phyloP scores from a whole-genome alignment of 2,329 filamentous ascomycete genomes.

The Purpureocillium lavendulum region DNA sequence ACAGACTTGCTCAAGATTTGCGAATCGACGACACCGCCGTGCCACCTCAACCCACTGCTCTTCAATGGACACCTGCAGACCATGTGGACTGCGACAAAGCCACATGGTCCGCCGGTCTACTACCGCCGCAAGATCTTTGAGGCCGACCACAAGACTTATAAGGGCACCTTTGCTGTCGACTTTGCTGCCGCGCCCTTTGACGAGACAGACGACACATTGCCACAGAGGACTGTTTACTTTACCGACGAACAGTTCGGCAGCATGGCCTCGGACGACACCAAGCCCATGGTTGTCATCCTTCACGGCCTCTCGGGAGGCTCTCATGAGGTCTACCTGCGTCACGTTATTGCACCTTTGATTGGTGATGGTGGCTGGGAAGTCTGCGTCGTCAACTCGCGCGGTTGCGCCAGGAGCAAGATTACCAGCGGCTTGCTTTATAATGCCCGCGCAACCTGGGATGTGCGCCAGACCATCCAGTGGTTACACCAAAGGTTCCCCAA shows the following conservation, averaged over 20 bases:
- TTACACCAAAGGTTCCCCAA: constrained; percentile 73
- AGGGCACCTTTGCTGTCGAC: constrained; percentile 82
- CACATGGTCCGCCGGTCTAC: constrained; percentile 64
- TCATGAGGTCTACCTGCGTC: constrained; percentile 82
- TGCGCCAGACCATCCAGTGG: constrained; percentile 70
- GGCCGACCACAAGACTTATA: constrained; percentile 45
- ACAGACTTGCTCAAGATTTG: constrained; percentile 64
- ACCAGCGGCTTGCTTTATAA: constrained; percentile 90
- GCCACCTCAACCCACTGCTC: constrained; percentile 79
- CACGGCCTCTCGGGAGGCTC: constrained; percentile 89
- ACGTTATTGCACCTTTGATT: constrained; percentile 72
- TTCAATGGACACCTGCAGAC: constrained; percentile 96
- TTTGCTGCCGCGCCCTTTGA: constrained; percentile 58
- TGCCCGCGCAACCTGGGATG: constrained; percentile 88
- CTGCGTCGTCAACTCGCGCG: constrained; percentile 83
- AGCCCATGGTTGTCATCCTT: constrained; percentile 83
- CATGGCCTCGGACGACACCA: constrained; percentile 62
- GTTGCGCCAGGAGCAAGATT: constrained; percentile 81
- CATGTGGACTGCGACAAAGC: constrained; percentile 70
- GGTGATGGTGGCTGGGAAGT: constrained; percentile 72
- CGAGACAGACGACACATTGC: constrained; percentile 53
- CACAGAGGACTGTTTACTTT: constrained; percentile 72
- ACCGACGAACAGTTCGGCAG: constrained; percentile 56
- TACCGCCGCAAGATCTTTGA: constrained; percentile 56
- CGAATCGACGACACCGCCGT: constrained; percentile 69